Percentiles rank a stretch among this genome's conserved stretches.
These are phyloP conservation scores for California macrophylla DNA, from an alignment of 441 rosid species.

Conservation along the genomic window DNA sequence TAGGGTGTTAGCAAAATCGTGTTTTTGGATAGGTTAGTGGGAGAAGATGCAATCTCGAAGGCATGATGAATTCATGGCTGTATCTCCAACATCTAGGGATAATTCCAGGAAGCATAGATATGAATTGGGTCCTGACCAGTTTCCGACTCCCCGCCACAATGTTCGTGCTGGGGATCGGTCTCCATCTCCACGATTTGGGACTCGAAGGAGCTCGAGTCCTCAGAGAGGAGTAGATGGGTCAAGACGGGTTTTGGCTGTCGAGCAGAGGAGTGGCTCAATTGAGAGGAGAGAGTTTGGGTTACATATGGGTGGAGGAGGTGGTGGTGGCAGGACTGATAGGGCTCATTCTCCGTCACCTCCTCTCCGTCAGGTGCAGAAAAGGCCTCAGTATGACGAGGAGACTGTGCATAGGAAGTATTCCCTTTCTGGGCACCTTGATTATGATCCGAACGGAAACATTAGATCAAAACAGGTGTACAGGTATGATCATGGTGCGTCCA, in stretches of 20 bases:
- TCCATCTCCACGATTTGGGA: slow-evolving; percentile 16
- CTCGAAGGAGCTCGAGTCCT: slow-evolving; percentile 39
- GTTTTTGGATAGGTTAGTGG: too few species aligned
- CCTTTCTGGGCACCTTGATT: slow-evolving; percentile 23
- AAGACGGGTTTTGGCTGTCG: slow-evolving; percentile 22
- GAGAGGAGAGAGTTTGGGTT: slow-evolving; percentile 27
- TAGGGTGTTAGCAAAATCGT: too few species aligned
- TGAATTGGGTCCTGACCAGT: slow-evolving; percentile 23
- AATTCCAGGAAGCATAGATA: slow-evolving; percentile 25
- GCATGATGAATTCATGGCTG: slow-evolving; percentile 23
- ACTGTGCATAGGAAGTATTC: slow-evolving; percentile 27
- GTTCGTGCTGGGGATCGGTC: slow-evolving; percentile 19
- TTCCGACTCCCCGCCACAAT: slow-evolving; percentile 18
- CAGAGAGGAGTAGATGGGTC: slow-evolving; percentile 24
- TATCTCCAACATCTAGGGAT: slow-evolving; percentile 17
- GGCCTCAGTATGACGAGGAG: slow-evolving; percentile 28
- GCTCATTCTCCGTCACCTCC: slow-evolving; percentile 25
- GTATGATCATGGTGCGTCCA: slow-evolving; percentile 28
- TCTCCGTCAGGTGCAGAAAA: slow-evolving; percentile 21
- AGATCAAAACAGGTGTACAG: slow-evolving; percentile 27
- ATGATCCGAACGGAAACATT: slow-evolving; percentile 23
- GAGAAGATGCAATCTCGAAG: slow-evolving; percentile 42
- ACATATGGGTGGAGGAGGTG: slow-evolving; percentile 23
- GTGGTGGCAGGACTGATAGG: slow-evolving; percentile 21
- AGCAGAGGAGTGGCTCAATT: slow-evolving; percentile 24